Evolutionary conservation across 1,139 yeast genomes (phyloP).

Genomic region (Geotrichum histeridarum): DNA sequence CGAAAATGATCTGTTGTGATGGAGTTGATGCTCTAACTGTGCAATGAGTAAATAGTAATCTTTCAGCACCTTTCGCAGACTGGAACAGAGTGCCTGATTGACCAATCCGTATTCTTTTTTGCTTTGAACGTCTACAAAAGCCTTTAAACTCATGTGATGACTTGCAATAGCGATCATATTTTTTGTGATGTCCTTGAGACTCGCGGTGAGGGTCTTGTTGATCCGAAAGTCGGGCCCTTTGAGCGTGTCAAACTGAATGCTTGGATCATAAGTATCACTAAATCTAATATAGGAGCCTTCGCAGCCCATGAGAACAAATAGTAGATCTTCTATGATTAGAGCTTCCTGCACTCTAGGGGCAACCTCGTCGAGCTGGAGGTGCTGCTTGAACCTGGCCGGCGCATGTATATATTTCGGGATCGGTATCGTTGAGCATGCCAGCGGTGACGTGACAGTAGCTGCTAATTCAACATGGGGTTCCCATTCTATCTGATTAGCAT

Average conservation of each 20-base stretch:
- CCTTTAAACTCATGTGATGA: slow-evolving; percentile 50
- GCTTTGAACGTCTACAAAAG: slow-evolving; percentile 56
- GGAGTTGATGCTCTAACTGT: slow-evolving; percentile 52
- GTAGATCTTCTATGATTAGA: slow-evolving; percentile 61
- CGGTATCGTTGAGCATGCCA: slow-evolving; percentile 26
- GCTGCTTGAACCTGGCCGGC: slow-evolving; percentile 14
- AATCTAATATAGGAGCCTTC: slow-evolving; percentile 77
- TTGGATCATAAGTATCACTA: slow-evolving; percentile 55
- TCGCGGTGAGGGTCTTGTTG: slow-evolving; percentile 66
- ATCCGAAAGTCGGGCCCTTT: slow-evolving; percentile 73
- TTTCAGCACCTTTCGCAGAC: slow-evolving; percentile 48
- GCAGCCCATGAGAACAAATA: slow-evolving; percentile 64
- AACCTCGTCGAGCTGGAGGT: slow-evolving; percentile 33
- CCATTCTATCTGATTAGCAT: slow-evolving; percentile 16
- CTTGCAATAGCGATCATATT: slow-evolving; percentile 60
- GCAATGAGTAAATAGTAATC: slow-evolving; percentile 49
- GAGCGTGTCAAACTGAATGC: slow-evolving; percentile 38
- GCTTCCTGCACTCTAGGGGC: slow-evolving; percentile 56
- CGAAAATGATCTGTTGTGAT: slow-evolving; percentile 44
- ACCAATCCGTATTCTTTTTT: slow-evolving; percentile 59
- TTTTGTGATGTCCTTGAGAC: slow-evolving; percentile 67
- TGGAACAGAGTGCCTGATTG: slow-evolving; percentile 65
- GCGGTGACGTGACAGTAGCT: slow-evolving; percentile 24
- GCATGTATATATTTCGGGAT: slow-evolving; percentile 22
- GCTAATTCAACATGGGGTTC: slow-evolving; percentile 23